Percentiles rank a stretch among this genome's conserved stretches.
phyloP scores from a whole-genome alignment of 2,329 filamentous ascomycete species.

The Aotearoamyces nothofagi region DNA sequence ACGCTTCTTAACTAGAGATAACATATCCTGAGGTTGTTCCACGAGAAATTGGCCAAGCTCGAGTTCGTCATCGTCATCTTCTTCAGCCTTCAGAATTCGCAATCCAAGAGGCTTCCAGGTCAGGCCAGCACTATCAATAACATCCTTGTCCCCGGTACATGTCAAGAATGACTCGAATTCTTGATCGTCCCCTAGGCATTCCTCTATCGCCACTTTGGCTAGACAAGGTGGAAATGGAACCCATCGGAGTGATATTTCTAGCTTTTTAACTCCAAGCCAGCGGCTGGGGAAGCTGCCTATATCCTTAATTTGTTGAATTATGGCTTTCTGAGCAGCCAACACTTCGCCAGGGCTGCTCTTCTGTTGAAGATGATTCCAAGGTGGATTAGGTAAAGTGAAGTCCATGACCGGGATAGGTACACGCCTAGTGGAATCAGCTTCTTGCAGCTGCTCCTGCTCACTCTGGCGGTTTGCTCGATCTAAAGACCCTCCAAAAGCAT shows the following conservation, averaged over 20 bases:
- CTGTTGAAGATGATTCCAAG: constrained; percentile 26
- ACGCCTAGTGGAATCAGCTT: constrained; percentile 23
- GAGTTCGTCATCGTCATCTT: constrained; percentile 23
- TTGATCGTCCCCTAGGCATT: constrained; percentile 26
- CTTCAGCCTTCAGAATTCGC: constrained; percentile 25
- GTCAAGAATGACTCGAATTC: constrained; percentile 22
- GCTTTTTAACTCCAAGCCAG: constrained; percentile 25
- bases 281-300: constrained; percentile 15
- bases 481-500: neutral
- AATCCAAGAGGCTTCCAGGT: constrained; percentile 32
- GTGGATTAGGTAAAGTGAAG: constrained; percentile 23
- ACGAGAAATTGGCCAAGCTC: constrained; percentile 11
- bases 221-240: constrained; percentile 24
- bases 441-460: constrained; percentile 18
- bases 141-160: constrained; percentile 11
- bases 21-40: constrained; percentile 17
- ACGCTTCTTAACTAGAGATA: constrained; percentile 24
- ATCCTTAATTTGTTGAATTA: constrained; percentile 11
- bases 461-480: neutral
- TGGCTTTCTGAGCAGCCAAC: constrained; percentile 19
- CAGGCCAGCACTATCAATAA: constrained; percentile 23
- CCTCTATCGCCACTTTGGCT: constrained; percentile 21
- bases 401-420: constrained; percentile 32
- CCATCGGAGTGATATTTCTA: constrained; percentile 29
- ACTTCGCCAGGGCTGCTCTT: constrained; percentile 6